Percentiles rank a stretch among this genome's conserved stretches.
phyloP scores from a whole-genome alignment of 352 stramenopile species.

The Pythium coloratum region DNA sequence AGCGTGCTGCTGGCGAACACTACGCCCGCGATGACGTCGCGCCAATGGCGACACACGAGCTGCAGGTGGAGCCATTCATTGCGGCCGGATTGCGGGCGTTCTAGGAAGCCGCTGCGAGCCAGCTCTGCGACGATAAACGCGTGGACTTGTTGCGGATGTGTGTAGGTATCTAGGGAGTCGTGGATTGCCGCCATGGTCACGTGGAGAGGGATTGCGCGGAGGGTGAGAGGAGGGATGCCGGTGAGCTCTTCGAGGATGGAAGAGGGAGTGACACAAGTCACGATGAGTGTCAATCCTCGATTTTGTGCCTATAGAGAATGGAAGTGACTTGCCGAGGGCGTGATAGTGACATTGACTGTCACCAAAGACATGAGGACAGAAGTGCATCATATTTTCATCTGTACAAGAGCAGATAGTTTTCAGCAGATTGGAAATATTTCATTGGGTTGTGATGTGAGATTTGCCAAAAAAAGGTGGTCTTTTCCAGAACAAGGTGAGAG shows the following conservation, averaged over 20 bases:
- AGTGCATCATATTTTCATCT: neutral
- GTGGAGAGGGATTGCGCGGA: neutral
- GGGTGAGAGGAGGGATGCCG: neutral
- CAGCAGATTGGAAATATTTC: constrained; percentile 4
- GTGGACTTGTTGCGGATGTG: neutral
- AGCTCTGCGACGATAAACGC: constrained; percentile 10
- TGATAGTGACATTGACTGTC: neutral
- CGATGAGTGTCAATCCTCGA: neutral
- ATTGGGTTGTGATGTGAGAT: neutral
- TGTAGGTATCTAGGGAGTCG: neutral
- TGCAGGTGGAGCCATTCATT: neutral
- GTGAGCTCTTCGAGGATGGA: neutral
- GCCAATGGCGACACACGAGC: constrained; percentile 36
- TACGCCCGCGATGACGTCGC: constrained; percentile 23
- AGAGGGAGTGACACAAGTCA: neutral
- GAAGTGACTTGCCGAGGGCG: neutral
- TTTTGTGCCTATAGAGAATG: neutral
- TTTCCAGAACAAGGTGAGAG: neutral
- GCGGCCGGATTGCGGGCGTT: neutral
- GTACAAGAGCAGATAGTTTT: neutral
- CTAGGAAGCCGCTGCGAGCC: constrained; percentile 12
- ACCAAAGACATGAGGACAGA: neutral
- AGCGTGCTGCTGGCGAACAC: constrained; percentile 34
- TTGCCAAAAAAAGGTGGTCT: neutral
- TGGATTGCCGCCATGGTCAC: neutral